Evolutionary conservation across 2,329 filamentous ascomycete species (phyloP).

Genomic region (Basipetospora chlamydospora): DNA sequence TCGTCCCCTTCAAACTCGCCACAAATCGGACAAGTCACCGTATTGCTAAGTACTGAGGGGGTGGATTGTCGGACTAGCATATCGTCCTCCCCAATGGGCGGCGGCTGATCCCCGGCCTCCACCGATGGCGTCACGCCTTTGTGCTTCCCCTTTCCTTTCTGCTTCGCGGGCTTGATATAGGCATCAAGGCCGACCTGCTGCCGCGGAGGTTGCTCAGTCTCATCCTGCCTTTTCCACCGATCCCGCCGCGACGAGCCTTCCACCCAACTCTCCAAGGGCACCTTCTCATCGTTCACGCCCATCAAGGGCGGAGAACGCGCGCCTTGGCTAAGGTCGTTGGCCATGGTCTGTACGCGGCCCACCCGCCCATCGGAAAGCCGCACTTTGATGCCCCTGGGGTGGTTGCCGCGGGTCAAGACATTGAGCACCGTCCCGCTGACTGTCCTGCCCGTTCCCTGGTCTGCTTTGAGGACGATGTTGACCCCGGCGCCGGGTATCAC

Average conservation of each 20-base stretch:
- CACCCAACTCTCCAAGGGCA: slow-evolving; percentile 11
- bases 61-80: no score
- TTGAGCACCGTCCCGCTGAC: slow-evolving; percentile 53
- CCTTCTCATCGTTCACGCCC: slow-evolving; percentile 1
- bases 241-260: slow-evolving; percentile 17
- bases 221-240: slow-evolving; percentile 17
- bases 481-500: slow-evolving; percentile 49
- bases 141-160: slow-evolving; percentile 10
- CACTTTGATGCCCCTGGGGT: slow-evolving; percentile 68
- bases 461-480: slow-evolving; percentile 60
- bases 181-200: slow-evolving; percentile 32
- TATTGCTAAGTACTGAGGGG: slow-evolving; percentile 2
- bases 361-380: slow-evolving; percentile 56
- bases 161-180: slow-evolving; percentile 27
- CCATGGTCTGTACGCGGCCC: slow-evolving; percentile 56
- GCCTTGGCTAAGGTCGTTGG: slow-evolving; percentile 8
- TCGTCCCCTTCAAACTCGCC: slow-evolving; percentile 53
- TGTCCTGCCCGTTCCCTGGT: slow-evolving; percentile 60
- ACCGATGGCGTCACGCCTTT: slow-evolving; percentile 5
- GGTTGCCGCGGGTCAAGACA: slow-evolving; percentile 57
- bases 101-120: background rate
- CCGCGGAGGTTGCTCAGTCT: slow-evolving; percentile 23
- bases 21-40: slow-evolving; percentile 48
- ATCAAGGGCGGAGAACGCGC: background rate
- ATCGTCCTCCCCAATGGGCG: background rate